These are phyloP conservation scores for Sporothrix inflata DNA, from an alignment of 2,329 filamentous ascomycete genomes.

Conservation along the genomic window DNA sequence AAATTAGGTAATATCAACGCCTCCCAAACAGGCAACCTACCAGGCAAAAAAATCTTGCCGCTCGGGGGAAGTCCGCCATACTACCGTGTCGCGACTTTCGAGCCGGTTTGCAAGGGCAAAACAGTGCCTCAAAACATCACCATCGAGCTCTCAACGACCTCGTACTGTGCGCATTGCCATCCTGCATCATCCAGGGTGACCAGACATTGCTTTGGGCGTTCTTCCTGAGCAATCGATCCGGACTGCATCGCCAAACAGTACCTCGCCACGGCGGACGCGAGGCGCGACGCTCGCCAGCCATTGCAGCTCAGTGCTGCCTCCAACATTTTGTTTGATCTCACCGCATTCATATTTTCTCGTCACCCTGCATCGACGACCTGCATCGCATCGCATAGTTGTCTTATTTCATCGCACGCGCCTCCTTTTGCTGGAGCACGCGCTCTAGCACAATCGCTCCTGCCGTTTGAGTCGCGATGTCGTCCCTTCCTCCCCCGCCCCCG, in stretches of 20 bases:
- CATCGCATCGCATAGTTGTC: neutral
- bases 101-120: constrained; percentile 8
- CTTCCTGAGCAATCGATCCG: neutral
- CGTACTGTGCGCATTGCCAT: neutral
- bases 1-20: neutral
- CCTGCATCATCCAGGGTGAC: constrained; percentile 8
- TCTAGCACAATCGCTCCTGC: neutral
- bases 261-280: constrained; percentile 11
- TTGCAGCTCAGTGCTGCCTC: constrained; percentile 14
- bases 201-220: neutral
- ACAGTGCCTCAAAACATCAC: constrained; percentile 20
- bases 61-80: neutral
- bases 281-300: constrained; percentile 21
- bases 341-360: neutral
- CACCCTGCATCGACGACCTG: neutral
- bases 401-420: neutral
- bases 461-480: constrained; percentile 32
- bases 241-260: neutral
- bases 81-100: constrained; percentile 22
- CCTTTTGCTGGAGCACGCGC: neutral
- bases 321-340: neutral
- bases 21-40: constrained; percentile 14
- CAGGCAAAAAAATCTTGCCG: constrained; percentile 25
- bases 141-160: constrained; percentile 6
- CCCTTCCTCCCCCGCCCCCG: constrained; percentile 54